These are phyloP conservation scores for Fremontodendron californicum DNA, from an alignment of 345 rosid species.

Conservation along the genomic window DNA sequence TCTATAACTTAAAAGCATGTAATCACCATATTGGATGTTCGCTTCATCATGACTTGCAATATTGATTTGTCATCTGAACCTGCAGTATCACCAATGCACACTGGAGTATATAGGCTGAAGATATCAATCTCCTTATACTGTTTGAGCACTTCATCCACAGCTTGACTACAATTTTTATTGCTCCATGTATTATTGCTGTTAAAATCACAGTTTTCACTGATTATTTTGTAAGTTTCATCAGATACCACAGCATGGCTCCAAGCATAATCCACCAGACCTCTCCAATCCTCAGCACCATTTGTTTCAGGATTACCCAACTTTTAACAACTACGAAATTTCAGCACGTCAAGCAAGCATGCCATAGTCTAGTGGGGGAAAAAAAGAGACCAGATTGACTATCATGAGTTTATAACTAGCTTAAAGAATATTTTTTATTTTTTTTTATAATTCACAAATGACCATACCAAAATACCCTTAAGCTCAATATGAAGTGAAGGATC, in stretches of 20 bases:
- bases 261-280: constrained; percentile 74
- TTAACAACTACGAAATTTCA: not conserved
- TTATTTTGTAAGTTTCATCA: constrained; percentile 67
- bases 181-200: constrained; percentile 54
- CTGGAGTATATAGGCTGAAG: constrained; percentile 73
- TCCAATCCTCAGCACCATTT: constrained; percentile 71
- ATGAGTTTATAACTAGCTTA: not conserved
- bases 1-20: not conserved
- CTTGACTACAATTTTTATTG: constrained; percentile 42
- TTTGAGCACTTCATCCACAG: constrained; percentile 52
- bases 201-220: constrained; percentile 51
- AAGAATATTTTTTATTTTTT: not conserved
- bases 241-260: constrained; percentile 94
- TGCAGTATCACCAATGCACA: constrained; percentile 43
- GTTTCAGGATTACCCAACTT: constrained; percentile 95
- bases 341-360: not conserved
- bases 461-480: constrained; percentile 80
- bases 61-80: constrained; percentile 23
- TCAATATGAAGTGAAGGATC: constrained; percentile 48
- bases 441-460: not conserved
- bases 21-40: constrained; percentile 44
- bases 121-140: constrained; percentile 72
- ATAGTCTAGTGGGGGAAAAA: not conserved
- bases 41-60: constrained; percentile 33
- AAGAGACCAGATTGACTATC: not conserved